Percentiles rank a stretch among this genome's conserved stretches.
Conservation (phyloP, 192 early-diverging fungal genomes). For the Entophlyctis helioformis region DNA sequence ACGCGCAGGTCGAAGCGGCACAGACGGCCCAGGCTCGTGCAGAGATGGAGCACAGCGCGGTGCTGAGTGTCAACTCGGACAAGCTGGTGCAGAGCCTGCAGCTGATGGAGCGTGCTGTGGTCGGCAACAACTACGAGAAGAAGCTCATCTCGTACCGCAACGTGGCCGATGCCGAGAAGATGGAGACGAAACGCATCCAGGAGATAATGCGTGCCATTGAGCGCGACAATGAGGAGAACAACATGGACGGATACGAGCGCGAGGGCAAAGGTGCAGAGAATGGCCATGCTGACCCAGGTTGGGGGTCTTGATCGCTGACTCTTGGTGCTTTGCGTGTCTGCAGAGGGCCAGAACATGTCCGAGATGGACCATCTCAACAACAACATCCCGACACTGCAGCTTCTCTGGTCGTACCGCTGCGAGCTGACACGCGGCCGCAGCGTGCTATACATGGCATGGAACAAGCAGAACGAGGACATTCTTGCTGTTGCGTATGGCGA, state of each 20-base stretch:
- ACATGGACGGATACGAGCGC: background rate
- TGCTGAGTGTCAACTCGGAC: too few species aligned
- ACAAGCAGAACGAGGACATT: slow-evolving; percentile 50
- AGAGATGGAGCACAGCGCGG: too few species aligned
- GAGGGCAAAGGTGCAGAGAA: background rate
- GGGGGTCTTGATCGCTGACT: too few species aligned
- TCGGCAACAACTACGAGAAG: slow-evolving; percentile 40
- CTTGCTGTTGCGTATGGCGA: slow-evolving; percentile 46
- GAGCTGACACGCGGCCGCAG: slow-evolving; percentile 37
- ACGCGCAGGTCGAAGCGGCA: too few species aligned
- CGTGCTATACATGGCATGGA: slow-evolving; percentile 41
- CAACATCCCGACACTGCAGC: slow-evolving; percentile 30
- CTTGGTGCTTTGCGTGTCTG: too few species aligned
- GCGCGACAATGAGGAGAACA: background rate
- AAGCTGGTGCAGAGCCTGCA: slow-evolving; percentile 19
- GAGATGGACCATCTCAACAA: too few species aligned
- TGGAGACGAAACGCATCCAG: too few species aligned
- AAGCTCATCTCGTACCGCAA: slow-evolving; percentile 36
- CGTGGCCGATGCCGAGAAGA: slow-evolving; percentile 21
- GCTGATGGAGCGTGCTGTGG: slow-evolving; percentile 41
- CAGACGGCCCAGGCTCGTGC: too few species aligned
- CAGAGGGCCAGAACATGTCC: too few species aligned
- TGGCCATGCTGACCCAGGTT: too few species aligned
- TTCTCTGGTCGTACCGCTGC: slow-evolving; percentile 42
- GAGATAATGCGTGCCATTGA: too few species aligned